phyloP scores from a whole-genome alignment of 73 alveolate species.

The Durusdinium trenchii region DNA sequence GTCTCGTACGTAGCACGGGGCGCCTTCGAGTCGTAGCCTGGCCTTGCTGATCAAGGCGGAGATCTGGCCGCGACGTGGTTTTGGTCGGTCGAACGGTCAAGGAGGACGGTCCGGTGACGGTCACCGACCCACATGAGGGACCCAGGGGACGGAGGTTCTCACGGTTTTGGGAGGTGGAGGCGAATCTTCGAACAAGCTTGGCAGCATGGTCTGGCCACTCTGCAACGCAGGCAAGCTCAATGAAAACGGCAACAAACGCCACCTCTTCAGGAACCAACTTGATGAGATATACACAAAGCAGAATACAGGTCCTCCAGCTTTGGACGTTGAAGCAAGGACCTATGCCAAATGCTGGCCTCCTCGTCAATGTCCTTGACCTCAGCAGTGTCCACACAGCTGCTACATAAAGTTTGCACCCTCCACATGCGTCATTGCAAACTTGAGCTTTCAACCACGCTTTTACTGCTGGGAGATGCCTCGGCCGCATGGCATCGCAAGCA shows the following conservation, averaged over 20 bases:
- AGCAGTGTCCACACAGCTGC: neutral
- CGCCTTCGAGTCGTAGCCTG: constrained; percentile 72
- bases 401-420: no score
- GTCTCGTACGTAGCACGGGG: no score
- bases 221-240: no score
- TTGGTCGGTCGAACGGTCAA: neutral
- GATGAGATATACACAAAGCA: no score
- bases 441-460: neutral
- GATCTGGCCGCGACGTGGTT: constrained; percentile 23
- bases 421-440: neutral
- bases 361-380: constrained; percentile 59
- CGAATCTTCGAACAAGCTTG: no score
- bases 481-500: neutral
- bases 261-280: no score
- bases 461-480: constrained; percentile 32
- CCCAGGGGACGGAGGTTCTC: neutral
- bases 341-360: constrained; percentile 11
- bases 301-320: no score
- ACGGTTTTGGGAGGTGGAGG: neutral
- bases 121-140: neutral
- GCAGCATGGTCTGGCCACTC: no score
- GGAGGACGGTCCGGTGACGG: neutral
- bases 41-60: constrained; percentile 75
- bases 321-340: no score
- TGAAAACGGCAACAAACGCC: no score